Percentiles rank a stretch among this genome's conserved stretches.
phyloP scores from a whole-genome alignment of 306 rosid genomes.

The Cucurbita maxima region DNA sequence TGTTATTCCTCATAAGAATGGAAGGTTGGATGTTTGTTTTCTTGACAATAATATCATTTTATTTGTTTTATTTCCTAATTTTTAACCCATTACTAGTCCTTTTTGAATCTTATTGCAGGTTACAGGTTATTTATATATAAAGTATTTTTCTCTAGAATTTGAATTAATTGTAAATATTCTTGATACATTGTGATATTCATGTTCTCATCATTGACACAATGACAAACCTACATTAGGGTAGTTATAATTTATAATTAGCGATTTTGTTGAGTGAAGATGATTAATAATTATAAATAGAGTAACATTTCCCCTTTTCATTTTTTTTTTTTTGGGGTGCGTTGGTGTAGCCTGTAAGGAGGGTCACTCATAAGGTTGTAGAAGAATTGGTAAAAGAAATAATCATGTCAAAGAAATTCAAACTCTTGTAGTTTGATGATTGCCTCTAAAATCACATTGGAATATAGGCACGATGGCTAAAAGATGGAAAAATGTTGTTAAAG shows the following conservation, averaged over 20 bases:
- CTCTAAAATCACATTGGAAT: neutral
- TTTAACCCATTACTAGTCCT: neutral
- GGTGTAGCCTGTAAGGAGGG: neutral
- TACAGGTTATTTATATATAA: neutral
- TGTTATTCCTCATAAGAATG: conserved; percentile 87
- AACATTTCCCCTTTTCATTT: neutral
- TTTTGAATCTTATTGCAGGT: neutral
- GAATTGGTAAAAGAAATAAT: neutral
- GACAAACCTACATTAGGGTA: neutral
- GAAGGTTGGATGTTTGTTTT: conserved; percentile 44
- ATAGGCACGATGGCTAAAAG: neutral
- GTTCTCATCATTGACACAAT: neutral
- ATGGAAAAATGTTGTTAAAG: neutral
- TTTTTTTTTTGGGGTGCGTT: neutral
- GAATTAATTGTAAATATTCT: neutral
- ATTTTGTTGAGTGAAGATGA: neutral
- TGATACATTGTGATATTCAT: neutral
- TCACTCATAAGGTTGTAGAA: neutral
- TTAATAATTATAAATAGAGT: neutral
- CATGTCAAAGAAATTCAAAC: neutral
- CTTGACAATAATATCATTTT: conserved; percentile 2
- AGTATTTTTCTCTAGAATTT: neutral
- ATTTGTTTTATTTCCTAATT: neutral
- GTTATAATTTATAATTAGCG: neutral
- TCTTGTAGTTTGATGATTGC: neutral